Evolutionary conservation across 2,329 filamentous ascomycete genomes (phyloP), one percentile per base, ranked within the genome.

Genomic region (Ceratocystis ficicola): DNA sequence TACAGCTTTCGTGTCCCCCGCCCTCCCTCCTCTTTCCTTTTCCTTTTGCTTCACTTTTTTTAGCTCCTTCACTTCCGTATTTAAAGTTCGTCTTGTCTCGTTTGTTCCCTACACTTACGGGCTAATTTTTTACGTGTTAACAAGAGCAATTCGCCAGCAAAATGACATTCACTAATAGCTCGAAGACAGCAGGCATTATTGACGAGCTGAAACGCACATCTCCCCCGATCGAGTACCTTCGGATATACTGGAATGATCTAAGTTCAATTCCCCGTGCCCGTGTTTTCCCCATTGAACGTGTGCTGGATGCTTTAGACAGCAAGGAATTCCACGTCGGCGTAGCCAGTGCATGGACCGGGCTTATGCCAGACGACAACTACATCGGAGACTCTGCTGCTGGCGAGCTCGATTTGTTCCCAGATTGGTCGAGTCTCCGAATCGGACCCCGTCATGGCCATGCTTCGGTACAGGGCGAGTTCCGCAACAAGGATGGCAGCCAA

Each of bases 181-280:
- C 32, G 8, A 8, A 28, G 3, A 52, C 10, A 7, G 25, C 25
- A 10, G 48, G 22, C 17, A n/a, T 22, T 0, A 28, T 62, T 8
- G n/a, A 41, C 3, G 17, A 6, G 4, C 62, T 50, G 12, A 28
- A 46, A 12, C 5, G 41, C 17, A 15, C 10, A 2, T 25, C 48
- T 10, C 4, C 20, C 48, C 36, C 46, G 3, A 44, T 68, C 41
- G 52, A 86, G 68, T 92, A 86, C 71, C 74, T 95, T 20, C 85
- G 89, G 68, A 77, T 93, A 12, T 86, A 88, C 73, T 95, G 87
- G 84, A 77, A 88, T 28, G 90, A 95, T 74, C 87, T 88, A 73
- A 90, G 88, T n/a, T 83, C 84, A 1, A 87, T 82, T 1, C 73
- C 85, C 0, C 81, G 88, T 17, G 80, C 84, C 69, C 82, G 88